Conservation (phyloP, 2,329 filamentous ascomycete genomes). For the Monilinia fructigena region DNA sequence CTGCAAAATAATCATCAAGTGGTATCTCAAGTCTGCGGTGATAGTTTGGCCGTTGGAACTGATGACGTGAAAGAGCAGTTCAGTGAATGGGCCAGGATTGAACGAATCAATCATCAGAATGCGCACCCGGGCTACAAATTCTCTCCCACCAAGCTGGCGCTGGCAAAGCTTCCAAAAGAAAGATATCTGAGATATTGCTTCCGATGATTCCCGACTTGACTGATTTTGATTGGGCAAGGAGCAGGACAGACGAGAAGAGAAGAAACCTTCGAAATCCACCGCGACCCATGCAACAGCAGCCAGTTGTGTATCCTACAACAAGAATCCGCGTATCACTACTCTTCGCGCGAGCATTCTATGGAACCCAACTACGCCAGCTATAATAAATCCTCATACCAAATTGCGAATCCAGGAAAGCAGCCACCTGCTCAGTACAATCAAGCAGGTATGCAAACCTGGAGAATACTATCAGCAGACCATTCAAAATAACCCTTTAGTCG, state of each 20-base stretch:
- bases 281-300: slow-evolving; percentile 28
- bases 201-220: slow-evolving; percentile 48
- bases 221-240: slow-evolving; percentile 47
- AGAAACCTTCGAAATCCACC: slow-evolving; percentile 28
- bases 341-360: slow-evolving; percentile 36
- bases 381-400: slow-evolving; percentile 51
- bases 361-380: slow-evolving; percentile 37
- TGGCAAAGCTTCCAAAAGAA: slow-evolving; percentile 50
- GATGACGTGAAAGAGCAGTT: slow-evolving; percentile 71
- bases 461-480: slow-evolving; percentile 50
- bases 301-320: slow-evolving; percentile 35
- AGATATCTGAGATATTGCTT: slow-evolving; percentile 44
- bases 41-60: slow-evolving; percentile 79
- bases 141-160: slow-evolving; percentile 67
- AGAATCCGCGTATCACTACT: slow-evolving; percentile 37
- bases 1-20: slow-evolving; percentile 90
- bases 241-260: slow-evolving; percentile 29
- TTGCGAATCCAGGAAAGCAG: slow-evolving; percentile 50
- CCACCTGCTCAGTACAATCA: slow-evolving; percentile 48
- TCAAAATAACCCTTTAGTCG: slow-evolving; percentile 29
- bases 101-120: slow-evolving; percentile 78
- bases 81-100: slow-evolving; percentile 73
- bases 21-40: slow-evolving; percentile 82
- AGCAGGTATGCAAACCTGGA: slow-evolving; percentile 44
- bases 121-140: slow-evolving; percentile 95